phyloP scores from a whole-genome alignment of 257 asterid genomes.

The Echium plantagineum region DNA sequence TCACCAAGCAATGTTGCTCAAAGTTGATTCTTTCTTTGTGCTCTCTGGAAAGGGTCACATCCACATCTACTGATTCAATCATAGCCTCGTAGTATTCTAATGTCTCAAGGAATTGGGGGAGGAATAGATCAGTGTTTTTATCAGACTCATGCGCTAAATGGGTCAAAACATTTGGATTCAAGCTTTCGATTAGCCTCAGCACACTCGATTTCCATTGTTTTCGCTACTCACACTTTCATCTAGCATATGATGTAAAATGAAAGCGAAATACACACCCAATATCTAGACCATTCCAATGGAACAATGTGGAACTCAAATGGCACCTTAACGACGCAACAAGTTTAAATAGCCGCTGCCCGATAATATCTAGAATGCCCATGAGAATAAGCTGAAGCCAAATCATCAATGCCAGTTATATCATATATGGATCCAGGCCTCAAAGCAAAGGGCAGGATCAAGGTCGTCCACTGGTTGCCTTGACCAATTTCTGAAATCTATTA shows the following conservation, averaged over 20 bases:
- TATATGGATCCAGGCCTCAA: conserved; percentile 67
- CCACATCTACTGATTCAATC: conserved; percentile 81
- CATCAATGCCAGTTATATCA: conserved; percentile 70
- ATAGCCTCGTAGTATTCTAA: conserved; percentile 64
- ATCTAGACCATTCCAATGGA: conserved; percentile 43
- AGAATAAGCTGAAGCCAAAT: conserved; percentile 50
- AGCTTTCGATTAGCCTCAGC: conserved; percentile 57
- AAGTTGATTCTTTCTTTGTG: conserved; percentile 61
- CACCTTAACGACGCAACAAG: conserved; percentile 52
- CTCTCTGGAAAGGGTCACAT: conserved; percentile 48
- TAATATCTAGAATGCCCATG: conserved; percentile 58
- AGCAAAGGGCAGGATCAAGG: conserved; percentile 71
- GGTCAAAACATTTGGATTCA: conserved; percentile 70
- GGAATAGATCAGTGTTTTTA: conserved; percentile 68
- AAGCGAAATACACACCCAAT: conserved; percentile 74
- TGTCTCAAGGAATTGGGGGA: conserved; percentile 61
- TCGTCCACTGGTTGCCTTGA: conserved; percentile 88
- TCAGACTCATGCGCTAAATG: conserved; percentile 77
- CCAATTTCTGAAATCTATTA: conserved; percentile 74
- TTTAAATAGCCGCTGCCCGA: conserved; percentile 59
- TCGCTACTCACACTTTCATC: conserved; percentile 79
- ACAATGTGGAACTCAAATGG: conserved; percentile 67
- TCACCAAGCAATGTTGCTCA: conserved; percentile 81
- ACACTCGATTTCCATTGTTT: conserved; percentile 42
- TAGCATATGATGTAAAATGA: conserved; percentile 60